Conservation (phyloP, 495 filamentous ascomycete species). For the Aspergillus affinis region DNA sequence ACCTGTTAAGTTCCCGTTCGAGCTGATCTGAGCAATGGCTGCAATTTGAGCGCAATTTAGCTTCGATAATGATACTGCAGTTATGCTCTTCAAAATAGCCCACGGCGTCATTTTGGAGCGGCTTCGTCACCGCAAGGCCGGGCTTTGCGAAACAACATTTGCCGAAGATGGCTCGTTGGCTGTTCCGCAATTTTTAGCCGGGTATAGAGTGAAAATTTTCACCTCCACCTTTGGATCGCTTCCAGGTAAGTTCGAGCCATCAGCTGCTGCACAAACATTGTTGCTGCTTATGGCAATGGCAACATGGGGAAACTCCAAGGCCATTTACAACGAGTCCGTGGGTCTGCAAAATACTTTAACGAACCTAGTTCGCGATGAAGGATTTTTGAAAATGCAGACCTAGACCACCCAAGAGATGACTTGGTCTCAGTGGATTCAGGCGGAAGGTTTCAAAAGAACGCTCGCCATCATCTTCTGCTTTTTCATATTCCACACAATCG, state of each 20-base stretch:
- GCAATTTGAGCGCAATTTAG: not conserved
- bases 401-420: not conserved
- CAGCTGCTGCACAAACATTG: conserved; percentile 12
- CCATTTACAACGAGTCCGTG: conserved; percentile 23
- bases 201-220: too few relatives aligned
- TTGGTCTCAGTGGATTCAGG: conserved; percentile 28
- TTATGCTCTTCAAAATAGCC: not conserved
- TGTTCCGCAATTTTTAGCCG: not conserved
- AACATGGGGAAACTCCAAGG: conserved; percentile 26
- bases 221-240: not conserved
- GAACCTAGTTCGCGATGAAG: not conserved
- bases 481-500: conserved; percentile 33
- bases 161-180: not conserved
- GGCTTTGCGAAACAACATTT: not conserved
- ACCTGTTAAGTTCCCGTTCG: not conserved
- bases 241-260: not conserved
- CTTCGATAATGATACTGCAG: conserved; percentile 1
- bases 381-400: not conserved
- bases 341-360: conserved; percentile 14
- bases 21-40: not conserved
- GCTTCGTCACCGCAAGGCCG: not conserved
- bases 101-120: not conserved
- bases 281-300: conserved; percentile 28
- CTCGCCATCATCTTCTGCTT: conserved; percentile 29
- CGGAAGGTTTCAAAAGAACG: conserved; percentile 29